A percentile compares a stretch with the other conserved stretches of the same genome.
phyloP scores from a whole-genome alignment of 306 rosid species.

The Vicia faba region DNA sequence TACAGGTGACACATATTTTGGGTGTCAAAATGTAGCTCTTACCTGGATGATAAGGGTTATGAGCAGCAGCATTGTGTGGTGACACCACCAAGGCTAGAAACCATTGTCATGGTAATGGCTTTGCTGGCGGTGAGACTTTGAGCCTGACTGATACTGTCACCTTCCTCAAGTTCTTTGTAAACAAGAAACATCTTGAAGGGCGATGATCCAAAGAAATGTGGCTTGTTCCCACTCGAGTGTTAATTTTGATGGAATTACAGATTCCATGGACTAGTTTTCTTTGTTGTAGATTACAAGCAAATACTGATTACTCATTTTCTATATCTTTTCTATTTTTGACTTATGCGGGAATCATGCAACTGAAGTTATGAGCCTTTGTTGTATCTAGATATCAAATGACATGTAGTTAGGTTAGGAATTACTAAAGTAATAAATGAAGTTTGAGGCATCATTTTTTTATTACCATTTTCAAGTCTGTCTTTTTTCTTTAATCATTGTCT shows the following conservation, averaged over 20 bases:
- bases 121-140: conserved; percentile 42
- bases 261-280: conserved; percentile 24
- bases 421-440: conserved; percentile 14
- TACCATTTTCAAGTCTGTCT: conserved; percentile 20
- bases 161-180: conserved; percentile 28
- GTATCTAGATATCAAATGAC: conserved; percentile 46
- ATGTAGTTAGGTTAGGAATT: conserved; percentile 34
- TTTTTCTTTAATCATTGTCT: not conserved
- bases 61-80: conserved; percentile 31
- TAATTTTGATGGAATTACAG: conserved; percentile 21
- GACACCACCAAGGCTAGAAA: conserved; percentile 30
- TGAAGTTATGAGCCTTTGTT: conserved; percentile 35
- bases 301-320: conserved; percentile 30
- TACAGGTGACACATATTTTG: conserved; percentile 57
- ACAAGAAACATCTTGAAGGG: conserved; percentile 23
- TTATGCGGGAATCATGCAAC: conserved; percentile 38
- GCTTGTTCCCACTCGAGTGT: conserved; percentile 25
- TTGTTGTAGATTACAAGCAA: conserved; percentile 40
- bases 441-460: conserved; percentile 16
- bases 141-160: conserved; percentile 31
- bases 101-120: conserved; percentile 29
- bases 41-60: conserved; percentile 44
- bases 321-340: conserved; percentile 1
- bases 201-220: conserved; percentile 28
- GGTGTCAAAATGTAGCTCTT: conserved; percentile 42